Conservation (phyloP, 768 basidiomycete species). For the Cystobasidium ongulense region DNA sequence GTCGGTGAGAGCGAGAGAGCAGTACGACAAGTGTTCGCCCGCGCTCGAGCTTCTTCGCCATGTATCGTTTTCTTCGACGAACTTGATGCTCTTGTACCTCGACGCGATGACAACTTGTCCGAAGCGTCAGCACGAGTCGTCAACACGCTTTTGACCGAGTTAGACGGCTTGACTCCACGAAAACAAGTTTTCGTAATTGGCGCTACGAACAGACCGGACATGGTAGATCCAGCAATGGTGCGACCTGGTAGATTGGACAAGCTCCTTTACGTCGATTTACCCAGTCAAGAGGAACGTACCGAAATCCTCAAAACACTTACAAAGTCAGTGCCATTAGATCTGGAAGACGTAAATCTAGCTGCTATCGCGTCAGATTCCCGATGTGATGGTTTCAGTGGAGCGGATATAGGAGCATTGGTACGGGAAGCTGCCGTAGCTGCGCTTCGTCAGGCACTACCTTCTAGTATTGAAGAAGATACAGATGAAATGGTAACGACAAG, state of each 20-base stretch:
- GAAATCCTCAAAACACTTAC: constrained; percentile 78
- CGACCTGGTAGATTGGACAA: constrained; percentile 86
- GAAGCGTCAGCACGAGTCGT: constrained; percentile 59
- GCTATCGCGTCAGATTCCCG: constrained; percentile 59
- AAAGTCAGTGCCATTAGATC: constrained; percentile 63
- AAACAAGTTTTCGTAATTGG: constrained; percentile 76
- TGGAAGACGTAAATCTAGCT: constrained; percentile 55
- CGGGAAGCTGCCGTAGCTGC: constrained; percentile 65
- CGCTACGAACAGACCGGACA: constrained; percentile 89
- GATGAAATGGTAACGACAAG: constrained; percentile 36
- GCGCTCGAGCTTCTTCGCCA: constrained; percentile 85
- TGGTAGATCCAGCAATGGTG: constrained; percentile 83
- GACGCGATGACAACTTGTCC: constrained; percentile 69
- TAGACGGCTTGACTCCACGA: constrained; percentile 62
- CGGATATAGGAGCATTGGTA: constrained; percentile 82
- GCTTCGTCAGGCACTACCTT: constrained; percentile 35
- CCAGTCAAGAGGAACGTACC: constrained; percentile 70
- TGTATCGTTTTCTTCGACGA: constrained; percentile 95
- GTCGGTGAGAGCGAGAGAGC: constrained; percentile 95
- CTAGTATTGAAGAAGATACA: neutral
- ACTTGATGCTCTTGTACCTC: constrained; percentile 85
- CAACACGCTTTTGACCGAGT: constrained; percentile 82
- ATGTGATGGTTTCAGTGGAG: constrained; percentile 79
- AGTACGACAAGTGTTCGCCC: constrained; percentile 84
- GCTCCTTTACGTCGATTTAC: constrained; percentile 95